These are phyloP conservation scores for Cordyceps militaris DNA, from an alignment of 2,329 filamentous ascomycete species.

Conservation along the genomic window DNA sequence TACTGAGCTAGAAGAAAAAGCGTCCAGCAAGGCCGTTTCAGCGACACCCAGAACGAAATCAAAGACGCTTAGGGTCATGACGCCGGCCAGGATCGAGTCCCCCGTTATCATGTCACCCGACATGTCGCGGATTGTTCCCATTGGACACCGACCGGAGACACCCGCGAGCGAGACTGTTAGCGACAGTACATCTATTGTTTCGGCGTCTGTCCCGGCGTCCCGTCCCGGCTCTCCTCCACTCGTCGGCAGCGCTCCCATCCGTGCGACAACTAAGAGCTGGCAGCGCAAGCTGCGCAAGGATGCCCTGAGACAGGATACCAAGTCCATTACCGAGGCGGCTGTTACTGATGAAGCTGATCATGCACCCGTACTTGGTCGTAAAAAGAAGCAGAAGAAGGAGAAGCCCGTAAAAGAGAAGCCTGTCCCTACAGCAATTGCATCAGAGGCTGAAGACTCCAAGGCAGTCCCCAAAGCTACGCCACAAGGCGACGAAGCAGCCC, in stretches of 20 bases:
- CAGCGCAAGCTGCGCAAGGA: conserved; percentile 67
- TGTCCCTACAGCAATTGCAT: background rate
- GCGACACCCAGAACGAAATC: conserved; percentile 46
- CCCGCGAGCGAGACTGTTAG: conserved; percentile 67
- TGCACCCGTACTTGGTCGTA: conserved; percentile 69
- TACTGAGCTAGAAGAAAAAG: conserved; percentile 16
- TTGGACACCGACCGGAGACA: conserved; percentile 55
- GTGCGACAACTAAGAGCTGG: too few relatives aligned
- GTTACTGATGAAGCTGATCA: conserved; percentile 49
- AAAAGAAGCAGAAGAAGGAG: conserved; percentile 81
- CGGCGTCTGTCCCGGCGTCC: conserved; percentile 59
- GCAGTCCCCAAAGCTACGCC: background rate
- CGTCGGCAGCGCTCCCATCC: too few relatives aligned
- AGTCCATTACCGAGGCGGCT: conserved; percentile 42
- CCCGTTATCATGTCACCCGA: conserved; percentile 34
- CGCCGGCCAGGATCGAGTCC: conserved; percentile 56
- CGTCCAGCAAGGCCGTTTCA: conserved; percentile 37
- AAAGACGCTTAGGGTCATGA: conserved; percentile 63
- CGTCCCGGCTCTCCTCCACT: conserved; percentile 66
- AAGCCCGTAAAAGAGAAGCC: conserved; percentile 14
- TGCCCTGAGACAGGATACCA: conserved; percentile 56
- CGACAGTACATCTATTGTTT: conserved; percentile 70
- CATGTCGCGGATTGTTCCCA: conserved; percentile 24
- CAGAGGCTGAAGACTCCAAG: background rate
- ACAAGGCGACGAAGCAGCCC: background rate